Percentiles rank a stretch among this genome's conserved stretches.
These are phyloP conservation scores for Tolypocladium tundrense DNA, from an alignment of 2,329 filamentous ascomycete genomes.

Conservation along the genomic window DNA sequence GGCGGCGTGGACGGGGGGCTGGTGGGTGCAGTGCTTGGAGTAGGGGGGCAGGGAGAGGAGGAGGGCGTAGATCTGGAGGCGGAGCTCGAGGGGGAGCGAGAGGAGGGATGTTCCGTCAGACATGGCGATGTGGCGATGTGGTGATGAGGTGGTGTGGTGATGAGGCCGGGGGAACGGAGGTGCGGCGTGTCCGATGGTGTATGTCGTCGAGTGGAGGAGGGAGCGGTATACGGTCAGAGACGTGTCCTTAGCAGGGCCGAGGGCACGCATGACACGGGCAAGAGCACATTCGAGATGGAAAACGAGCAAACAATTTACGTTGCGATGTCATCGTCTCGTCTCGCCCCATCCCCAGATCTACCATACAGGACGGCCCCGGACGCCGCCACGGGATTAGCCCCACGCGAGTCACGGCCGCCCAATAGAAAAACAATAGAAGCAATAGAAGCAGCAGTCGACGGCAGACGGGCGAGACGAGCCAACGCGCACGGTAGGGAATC, in stretches of 20 bases:
- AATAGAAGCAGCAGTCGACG: no score
- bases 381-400: not conserved
- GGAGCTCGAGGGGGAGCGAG: slow-evolving; percentile 33
- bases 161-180: not conserved
- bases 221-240: not conserved
- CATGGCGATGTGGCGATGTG: not conserved
- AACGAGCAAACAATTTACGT: no score
- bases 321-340: not conserved
- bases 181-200: not conserved
- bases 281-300: not conserved
- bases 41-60: slow-evolving; percentile 27
- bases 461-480: no score
- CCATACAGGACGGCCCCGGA: not conserved
- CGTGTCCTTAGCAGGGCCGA: not conserved
- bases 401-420: not conserved
- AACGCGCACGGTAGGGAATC: no score
- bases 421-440: not conserved
- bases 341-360: not conserved
- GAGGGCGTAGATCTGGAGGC: slow-evolving; percentile 33
- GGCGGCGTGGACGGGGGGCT: slow-evolving; percentile 19
- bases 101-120: slow-evolving; percentile 17
- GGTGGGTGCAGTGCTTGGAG: slow-evolving; percentile 9
- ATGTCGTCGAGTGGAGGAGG: not conserved
- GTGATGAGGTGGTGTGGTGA: not conserved
- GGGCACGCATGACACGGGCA: not conserved